Conservation (phyloP, 768 basidiomycete species). For the Chalciporus piperatus region DNA sequence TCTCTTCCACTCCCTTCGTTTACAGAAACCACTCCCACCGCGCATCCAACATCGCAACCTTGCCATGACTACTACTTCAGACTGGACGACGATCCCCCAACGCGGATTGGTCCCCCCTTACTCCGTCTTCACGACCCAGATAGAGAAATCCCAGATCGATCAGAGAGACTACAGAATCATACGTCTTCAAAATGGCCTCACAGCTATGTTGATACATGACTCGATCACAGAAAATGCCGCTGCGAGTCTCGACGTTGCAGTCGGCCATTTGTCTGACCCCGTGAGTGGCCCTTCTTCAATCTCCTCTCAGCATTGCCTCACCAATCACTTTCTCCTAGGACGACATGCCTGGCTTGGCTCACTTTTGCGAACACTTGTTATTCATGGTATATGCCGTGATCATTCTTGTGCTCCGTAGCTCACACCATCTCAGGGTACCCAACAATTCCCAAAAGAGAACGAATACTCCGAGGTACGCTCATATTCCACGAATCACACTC, state of each 20-base stretch:
- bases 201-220: constrained; percentile 82
- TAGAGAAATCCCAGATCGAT: constrained; percentile 75
- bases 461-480: constrained; percentile 80
- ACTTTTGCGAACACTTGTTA: constrained; percentile 93
- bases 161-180: constrained; percentile 80
- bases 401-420: background rate
- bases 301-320: background rate
- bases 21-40: background rate
- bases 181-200: constrained; percentile 84
- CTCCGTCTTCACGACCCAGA: constrained; percentile 52
- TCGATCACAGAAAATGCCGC: constrained; percentile 88
- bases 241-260: constrained; percentile 90
- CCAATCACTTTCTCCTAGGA: constrained; percentile 39
- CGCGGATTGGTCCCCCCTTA: constrained; percentile 39
- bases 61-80: constrained; percentile 18
- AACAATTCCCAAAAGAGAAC: constrained; percentile 86
- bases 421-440: constrained; percentile 57
- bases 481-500: background rate
- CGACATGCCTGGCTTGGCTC: constrained; percentile 90
- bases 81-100: constrained; percentile 21
- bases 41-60: constrained; percentile 12
- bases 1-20: background rate
- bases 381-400: constrained; percentile 72
- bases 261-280: constrained; percentile 92
- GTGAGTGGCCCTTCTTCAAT: constrained; percentile 42